A percentile compares a stretch with the other conserved stretches of the same genome.
phyloP scores from a whole-genome alignment of 768 basidiomycete species.

The Leccinum barrowsii region DNA sequence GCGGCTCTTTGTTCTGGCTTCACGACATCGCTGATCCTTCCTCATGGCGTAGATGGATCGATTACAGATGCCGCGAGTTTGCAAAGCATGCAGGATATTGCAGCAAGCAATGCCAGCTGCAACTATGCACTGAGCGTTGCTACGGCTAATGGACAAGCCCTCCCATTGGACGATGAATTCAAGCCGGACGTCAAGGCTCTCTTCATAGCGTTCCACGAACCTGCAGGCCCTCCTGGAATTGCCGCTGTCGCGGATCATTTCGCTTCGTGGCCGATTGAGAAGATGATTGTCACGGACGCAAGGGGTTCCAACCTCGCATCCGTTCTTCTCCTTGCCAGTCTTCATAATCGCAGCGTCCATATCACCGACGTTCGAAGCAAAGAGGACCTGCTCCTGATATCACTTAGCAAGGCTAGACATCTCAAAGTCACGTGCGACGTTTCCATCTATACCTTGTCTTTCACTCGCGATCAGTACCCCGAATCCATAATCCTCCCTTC shows the following conservation, averaged over 20 bases:
- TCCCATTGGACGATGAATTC: slow-evolving; percentile 66
- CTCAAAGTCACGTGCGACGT: slow-evolving; percentile 97
- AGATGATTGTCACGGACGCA: slow-evolving; percentile 93
- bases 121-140: slow-evolving; percentile 84
- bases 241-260: slow-evolving; percentile 84
- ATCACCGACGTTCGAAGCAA: slow-evolving; percentile 83
- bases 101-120: slow-evolving; percentile 67
- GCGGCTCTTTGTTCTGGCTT: slow-evolving; percentile 90
- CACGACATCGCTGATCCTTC: slow-evolving; percentile 77
- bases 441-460: slow-evolving; percentile 88
- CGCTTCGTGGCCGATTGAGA: slow-evolving; percentile 83
- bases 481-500: slow-evolving; percentile 64
- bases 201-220: slow-evolving; percentile 74
- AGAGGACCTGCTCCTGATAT: slow-evolving; percentile 88
- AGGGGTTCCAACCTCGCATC: slow-evolving; percentile 91
- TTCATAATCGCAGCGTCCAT: slow-evolving; percentile 86
- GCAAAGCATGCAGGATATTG: slow-evolving; percentile 63
- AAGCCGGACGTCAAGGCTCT: slow-evolving; percentile 79
- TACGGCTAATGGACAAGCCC: slow-evolving; percentile 66
- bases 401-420: slow-evolving; percentile 89
- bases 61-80: slow-evolving; percentile 70
- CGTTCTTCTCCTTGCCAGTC: slow-evolving; percentile 87
- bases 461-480: slow-evolving; percentile 72
- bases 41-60: slow-evolving; percentile 55
- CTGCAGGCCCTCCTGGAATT: slow-evolving; percentile 49